Base-by-base conservation (phyloP, 345 rosid species). In the Garcia nutans region DNA sequence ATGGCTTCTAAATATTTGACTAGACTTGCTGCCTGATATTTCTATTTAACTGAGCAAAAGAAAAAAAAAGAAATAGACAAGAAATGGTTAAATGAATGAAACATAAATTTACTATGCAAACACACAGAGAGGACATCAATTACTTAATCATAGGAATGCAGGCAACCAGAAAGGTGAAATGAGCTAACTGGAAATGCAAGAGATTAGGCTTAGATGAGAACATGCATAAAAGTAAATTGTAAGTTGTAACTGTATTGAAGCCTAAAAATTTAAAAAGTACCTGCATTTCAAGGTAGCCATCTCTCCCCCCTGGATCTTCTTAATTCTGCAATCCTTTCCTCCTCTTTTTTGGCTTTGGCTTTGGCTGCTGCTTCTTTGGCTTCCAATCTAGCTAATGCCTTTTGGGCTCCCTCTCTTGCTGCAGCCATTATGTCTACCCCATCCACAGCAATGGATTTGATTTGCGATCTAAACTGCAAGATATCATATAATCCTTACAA, bases 251-350 rank as follows among this genome's bases (percentile, higher is more conserved):
- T 49, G 56, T 41, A n/a, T 68, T 59, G 60, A 60, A 68, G 59
- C 71, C 68, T 71, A 19, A 19, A 50, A 37, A 37, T 37, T 37
- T 37, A 37, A 37, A 0, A 5, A 57, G 41, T 59, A 86, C 86
- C 86, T 80, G 84, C 91, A 88, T 82, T 47, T 82, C 82, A 86
- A 78, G 93, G 97, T 24, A 93, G 87, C 98, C 99, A 96, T 80
- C 86, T 87, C 80, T 92, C 93, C 47, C 97, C 97, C 77, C 98
- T 83, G n/a, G 84, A 60, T 74, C 73, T 86, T 84, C 89, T 93
- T 79, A 92, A 77, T 70, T 88, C 91, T 1, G 91, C 88, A 57
- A 93, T 84, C 82, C 97, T 83, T 74, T 92, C 91, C 83, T 91
- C 97, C 76, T 91, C 97, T 77, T 76, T 81, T 77, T 91, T 92